These are phyloP conservation scores for Hypoxylon rickii DNA, from an alignment of 495 filamentous ascomycete genomes.

Conservation along the genomic window DNA sequence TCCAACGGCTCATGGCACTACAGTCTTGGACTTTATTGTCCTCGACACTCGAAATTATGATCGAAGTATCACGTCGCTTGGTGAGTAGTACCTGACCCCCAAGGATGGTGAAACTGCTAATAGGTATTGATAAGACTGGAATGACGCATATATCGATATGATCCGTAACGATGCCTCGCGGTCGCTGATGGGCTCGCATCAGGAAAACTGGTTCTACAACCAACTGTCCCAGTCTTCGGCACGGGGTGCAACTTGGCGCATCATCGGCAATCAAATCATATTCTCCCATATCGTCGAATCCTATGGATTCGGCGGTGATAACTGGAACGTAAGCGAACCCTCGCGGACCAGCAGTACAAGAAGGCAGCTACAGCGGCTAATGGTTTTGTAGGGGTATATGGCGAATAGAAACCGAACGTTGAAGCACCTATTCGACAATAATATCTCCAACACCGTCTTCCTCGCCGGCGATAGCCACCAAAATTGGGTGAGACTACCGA, in stretches of 20 bases:
- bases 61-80: constrained; percentile 55
- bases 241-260: constrained; percentile 63
- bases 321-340: constrained; percentile 35
- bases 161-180: constrained; percentile 64
- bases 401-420: constrained; percentile 68
- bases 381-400: constrained; percentile 59
- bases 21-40: constrained; percentile 66
- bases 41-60: constrained; percentile 72
- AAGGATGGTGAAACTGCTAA: neutral
- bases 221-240: constrained; percentile 55
- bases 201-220: constrained; percentile 73
- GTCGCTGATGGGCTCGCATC: constrained; percentile 64
- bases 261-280: constrained; percentile 68
- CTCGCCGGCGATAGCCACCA: constrained; percentile 68
- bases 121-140: constrained; percentile 45
- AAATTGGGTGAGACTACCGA: constrained; percentile 53
- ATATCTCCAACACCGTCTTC: constrained; percentile 69
- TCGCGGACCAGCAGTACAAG: neutral
- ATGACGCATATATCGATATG: constrained; percentile 59
- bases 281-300: constrained; percentile 64
- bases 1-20: neutral
- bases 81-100: constrained; percentile 7
- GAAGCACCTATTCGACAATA: constrained; percentile 59
- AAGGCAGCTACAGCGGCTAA: neutral
- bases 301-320: constrained; percentile 31